Conservation (phyloP, 2,329 filamentous ascomycete genomes). For the Furcasterigmium furcatum region DNA sequence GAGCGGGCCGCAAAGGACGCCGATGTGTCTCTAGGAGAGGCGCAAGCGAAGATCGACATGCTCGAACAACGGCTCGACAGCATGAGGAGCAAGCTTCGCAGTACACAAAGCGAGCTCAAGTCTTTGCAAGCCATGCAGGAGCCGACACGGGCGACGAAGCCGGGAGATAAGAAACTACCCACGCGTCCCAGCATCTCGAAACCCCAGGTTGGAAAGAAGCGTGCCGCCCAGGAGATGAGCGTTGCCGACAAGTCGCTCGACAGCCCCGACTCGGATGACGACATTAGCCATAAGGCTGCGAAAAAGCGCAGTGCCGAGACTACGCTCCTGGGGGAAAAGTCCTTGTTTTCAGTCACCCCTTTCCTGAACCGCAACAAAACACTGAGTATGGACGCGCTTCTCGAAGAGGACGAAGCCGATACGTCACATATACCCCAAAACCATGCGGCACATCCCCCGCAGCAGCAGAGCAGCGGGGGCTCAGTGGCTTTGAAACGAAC, state of each 20-base stretch:
- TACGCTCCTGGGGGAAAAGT: slow-evolving; percentile 75
- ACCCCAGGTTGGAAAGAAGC: slow-evolving; percentile 39
- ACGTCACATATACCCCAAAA: slow-evolving; percentile 9
- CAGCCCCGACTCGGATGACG: slow-evolving; percentile 40
- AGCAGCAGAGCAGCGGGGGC: slow-evolving; percentile 7
- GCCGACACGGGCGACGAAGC: slow-evolving; percentile 9
- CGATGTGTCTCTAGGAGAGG: slow-evolving; percentile 56
- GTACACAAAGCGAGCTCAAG: slow-evolving; percentile 71
- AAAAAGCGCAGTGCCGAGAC: slow-evolving; percentile 59
- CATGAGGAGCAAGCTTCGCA: slow-evolving; percentile 66
- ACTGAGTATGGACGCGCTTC: slow-evolving; percentile 34
- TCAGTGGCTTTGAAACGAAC: slow-evolving; percentile 8
- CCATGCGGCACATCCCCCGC: background rate
- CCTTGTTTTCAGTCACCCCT: slow-evolving; percentile 88
- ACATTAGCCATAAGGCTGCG: slow-evolving; percentile 34
- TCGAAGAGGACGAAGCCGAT: slow-evolving; percentile 20
- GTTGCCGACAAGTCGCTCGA: slow-evolving; percentile 43
- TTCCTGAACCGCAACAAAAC: slow-evolving; percentile 76
- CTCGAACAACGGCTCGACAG: slow-evolving; percentile 70
- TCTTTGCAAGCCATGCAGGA: slow-evolving; percentile 41
- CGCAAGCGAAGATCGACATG: slow-evolving; percentile 58
- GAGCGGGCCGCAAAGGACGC: slow-evolving; percentile 41
- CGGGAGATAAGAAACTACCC: slow-evolving; percentile 13
- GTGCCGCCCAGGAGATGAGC: slow-evolving; percentile 39
- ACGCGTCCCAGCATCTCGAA: slow-evolving; percentile 3